Evolutionary conservation across 176 grass and related monocot species (phyloP).

Genomic region (Luzula sylvatica): DNA sequence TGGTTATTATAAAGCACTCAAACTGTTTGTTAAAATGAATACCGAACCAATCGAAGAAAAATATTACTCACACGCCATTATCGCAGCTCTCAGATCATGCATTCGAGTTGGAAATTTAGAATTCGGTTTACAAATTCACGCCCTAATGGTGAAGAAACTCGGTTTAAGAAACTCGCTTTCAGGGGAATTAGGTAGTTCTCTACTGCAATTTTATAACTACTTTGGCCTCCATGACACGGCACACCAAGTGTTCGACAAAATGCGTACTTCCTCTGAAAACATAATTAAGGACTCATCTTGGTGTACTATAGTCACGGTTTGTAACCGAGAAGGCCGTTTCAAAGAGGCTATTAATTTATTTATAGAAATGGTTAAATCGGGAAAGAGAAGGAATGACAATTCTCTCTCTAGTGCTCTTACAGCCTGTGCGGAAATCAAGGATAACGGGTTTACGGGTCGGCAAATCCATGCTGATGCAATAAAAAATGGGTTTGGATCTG

Average conservation of each 20-base stretch:
- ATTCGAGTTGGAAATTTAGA: neutral
- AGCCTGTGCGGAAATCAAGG: slow-evolving; percentile 34
- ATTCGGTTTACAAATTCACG: slow-evolving; percentile 47
- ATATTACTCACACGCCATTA: slow-evolving; percentile 17
- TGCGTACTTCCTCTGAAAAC: slow-evolving; percentile 8
- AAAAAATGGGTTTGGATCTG: slow-evolving; percentile 41
- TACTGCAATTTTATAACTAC: slow-evolving; percentile 55
- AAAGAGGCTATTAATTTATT: slow-evolving; percentile 47
- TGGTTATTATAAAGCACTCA: slow-evolving; percentile 24
- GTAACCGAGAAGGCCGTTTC: slow-evolving; percentile 35
- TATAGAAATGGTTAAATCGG: slow-evolving; percentile 41
- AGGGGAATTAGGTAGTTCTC: slow-evolving; percentile 25
- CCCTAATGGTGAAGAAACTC: slow-evolving; percentile 30
- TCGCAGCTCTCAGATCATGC: slow-evolving; percentile 48
- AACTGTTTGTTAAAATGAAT: slow-evolving; percentile 43
- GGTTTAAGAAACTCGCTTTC: neutral
- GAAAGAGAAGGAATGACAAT: slow-evolving; percentile 34
- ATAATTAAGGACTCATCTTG: slow-evolving; percentile 27
- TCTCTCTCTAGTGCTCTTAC: slow-evolving; percentile 44
- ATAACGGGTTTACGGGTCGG: slow-evolving; percentile 23
- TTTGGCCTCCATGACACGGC: slow-evolving; percentile 15
- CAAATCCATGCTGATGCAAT: slow-evolving; percentile 61
- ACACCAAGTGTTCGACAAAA: slow-evolving; percentile 29
- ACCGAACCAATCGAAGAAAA: slow-evolving; percentile 7
- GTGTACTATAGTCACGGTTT: slow-evolving; percentile 48